Evolutionary conservation across 805 yeast genomes (phyloP).

Genomic region (Pichia manshurica): DNA sequence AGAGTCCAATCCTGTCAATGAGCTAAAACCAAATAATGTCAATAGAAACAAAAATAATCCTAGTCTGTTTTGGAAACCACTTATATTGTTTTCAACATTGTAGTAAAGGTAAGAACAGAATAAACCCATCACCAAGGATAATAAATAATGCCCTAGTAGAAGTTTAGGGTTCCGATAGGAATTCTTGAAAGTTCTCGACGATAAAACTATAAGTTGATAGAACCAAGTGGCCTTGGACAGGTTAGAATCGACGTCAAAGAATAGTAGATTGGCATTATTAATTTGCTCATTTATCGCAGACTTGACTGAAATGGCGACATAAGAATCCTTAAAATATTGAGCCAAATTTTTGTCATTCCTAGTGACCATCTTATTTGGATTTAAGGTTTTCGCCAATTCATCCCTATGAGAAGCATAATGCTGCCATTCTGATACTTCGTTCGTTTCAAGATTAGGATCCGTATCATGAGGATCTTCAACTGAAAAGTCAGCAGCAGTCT

Average conservation of each 20-base stretch:
- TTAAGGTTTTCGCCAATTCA: conserved; percentile 40
- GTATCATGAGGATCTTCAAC: conserved; percentile 17
- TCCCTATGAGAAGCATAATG: conserved; percentile 79
- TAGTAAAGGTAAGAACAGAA: conserved; percentile 86
- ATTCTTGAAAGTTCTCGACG: conserved; percentile 86
- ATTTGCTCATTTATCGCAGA: conserved; percentile 31
- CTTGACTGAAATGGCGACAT: conserved; percentile 36
- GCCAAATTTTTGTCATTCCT: conserved; percentile 13
- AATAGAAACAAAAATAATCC: conserved; percentile 89
- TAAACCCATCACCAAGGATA: conserved; percentile 70
- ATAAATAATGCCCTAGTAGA: conserved; percentile 75
- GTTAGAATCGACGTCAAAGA: conserved; percentile 26
- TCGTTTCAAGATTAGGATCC: conserved; percentile 19
- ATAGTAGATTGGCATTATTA: conserved; percentile 13
- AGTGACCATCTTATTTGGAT: conserved; percentile 6
- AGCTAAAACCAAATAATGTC: conserved; percentile 89
- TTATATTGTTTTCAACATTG: conserved; percentile 77
- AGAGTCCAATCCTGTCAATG: conserved; percentile 85
- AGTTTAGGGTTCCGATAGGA: conserved; percentile 87
- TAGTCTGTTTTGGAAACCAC: conserved; percentile 93
- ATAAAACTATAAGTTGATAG: conserved; percentile 65
- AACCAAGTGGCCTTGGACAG: conserved; percentile 51
- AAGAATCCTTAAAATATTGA: conserved; percentile 28
- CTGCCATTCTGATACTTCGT: conserved; percentile 70
- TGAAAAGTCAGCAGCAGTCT: conserved; percentile 16